Evolutionary conservation across 345 rosid genomes (phyloP).

Genomic region (Clarkia xantiana): DNA sequence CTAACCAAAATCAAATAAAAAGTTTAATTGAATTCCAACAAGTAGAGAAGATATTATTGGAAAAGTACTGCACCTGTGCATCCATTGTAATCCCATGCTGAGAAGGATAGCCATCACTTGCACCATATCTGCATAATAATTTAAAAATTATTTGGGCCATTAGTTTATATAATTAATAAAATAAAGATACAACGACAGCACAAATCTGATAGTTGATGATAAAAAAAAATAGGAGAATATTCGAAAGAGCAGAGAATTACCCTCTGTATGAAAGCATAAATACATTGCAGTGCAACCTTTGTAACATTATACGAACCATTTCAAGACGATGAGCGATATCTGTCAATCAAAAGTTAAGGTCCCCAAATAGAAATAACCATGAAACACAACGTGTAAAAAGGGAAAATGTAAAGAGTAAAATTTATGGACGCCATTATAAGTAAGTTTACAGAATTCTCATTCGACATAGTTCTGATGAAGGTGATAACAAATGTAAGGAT

Average conservation of each 20-base stretch:
- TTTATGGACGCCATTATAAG: background rate
- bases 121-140: constrained; percentile 54
- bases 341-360: constrained; percentile 40
- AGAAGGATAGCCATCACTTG: constrained; percentile 92
- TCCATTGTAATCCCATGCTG: constrained; percentile 78
- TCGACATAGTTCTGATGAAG: background rate
- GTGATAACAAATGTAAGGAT: constrained; percentile 32
- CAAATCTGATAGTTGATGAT: background rate
- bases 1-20: constrained; percentile 27
- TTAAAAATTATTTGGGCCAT: background rate
- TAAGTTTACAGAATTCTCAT: background rate
- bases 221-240: background rate
- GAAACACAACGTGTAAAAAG: background rate
- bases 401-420: background rate
- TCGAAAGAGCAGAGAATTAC: constrained; percentile 24
- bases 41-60: constrained; percentile 4
- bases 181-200: constrained; percentile 1
- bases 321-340: constrained; percentile 99
- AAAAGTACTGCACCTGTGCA: constrained; percentile 59
- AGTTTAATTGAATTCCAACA: constrained; percentile 5
- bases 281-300: constrained; percentile 77
- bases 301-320: constrained; percentile 83
- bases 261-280: constrained; percentile 99
- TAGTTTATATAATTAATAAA: background rate
- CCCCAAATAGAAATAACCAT: constrained; percentile 7